phyloP scores from a whole-genome alignment of 805 yeast genomes.

The Debaryomyces castellii region DNA sequence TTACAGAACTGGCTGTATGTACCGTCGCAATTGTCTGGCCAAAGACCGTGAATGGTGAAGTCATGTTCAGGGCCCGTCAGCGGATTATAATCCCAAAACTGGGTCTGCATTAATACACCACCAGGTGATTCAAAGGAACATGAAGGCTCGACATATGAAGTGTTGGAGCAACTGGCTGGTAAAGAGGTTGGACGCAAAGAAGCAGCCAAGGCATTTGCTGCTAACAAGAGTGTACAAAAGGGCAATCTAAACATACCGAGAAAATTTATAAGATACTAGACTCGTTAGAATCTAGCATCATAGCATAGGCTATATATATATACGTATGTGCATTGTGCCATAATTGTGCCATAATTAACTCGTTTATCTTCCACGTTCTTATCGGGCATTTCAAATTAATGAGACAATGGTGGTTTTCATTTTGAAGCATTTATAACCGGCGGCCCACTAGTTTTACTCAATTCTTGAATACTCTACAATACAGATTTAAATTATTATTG shows the following conservation, averaged over 20 bases:
- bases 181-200: slow-evolving; percentile 9
- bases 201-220: too few species aligned
- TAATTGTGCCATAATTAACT: not conserved
- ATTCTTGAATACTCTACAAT: too few species aligned
- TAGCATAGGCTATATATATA: not conserved
- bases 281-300: too few species aligned
- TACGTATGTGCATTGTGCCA: not conserved
- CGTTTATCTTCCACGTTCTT: not conserved
- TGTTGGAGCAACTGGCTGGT: slow-evolving; percentile 62
- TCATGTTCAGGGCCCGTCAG: slow-evolving; percentile 7
- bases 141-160: slow-evolving; percentile 51
- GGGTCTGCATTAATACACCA: slow-evolving; percentile 68
- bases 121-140: slow-evolving; percentile 93
- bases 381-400: not conserved
- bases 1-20: slow-evolving; percentile 80
- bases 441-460: not conserved
- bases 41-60: slow-evolving; percentile 4
- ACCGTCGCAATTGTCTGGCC: slow-evolving; percentile 58
- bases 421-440: not conserved
- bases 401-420: not conserved
- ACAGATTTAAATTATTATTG: too few species aligned
- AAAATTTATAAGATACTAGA: too few species aligned
- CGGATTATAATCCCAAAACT: slow-evolving; percentile 89
- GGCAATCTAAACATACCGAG: too few species aligned
- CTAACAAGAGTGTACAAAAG: too few species aligned